Percentiles rank a stretch among this genome's conserved stretches.
Conservation (phyloP, 805 yeast genomes). For the Pichia manshurica region DNA sequence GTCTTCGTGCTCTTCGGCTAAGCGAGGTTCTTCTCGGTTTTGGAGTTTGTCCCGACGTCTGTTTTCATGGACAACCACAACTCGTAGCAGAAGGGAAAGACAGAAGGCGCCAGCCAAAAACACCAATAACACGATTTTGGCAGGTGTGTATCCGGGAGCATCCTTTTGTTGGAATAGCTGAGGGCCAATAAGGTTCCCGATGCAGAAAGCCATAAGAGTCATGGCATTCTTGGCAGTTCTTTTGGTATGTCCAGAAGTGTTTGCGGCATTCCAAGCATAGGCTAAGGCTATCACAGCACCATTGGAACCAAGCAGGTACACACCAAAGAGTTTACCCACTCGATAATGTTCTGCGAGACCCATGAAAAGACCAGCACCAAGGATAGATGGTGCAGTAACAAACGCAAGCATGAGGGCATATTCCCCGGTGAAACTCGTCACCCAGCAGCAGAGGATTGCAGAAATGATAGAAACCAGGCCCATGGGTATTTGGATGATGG, state of each 20-base stretch:
- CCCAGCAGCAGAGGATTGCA: slow-evolving; percentile 14
- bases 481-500: slow-evolving; percentile 29
- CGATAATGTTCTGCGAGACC: slow-evolving; percentile 23
- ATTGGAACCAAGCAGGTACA: slow-evolving; percentile 26
- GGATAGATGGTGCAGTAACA: slow-evolving; percentile 14
- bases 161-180: slow-evolving; percentile 45
- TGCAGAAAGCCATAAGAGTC: slow-evolving; percentile 39
- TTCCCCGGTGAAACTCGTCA: slow-evolving; percentile 40
- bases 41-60: slow-evolving; percentile 5
- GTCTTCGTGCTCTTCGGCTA: not conserved
- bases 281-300: slow-evolving; percentile 19
- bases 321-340: slow-evolving; percentile 28
- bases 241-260: slow-evolving; percentile 47
- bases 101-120: slow-evolving; percentile 2
- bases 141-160: slow-evolving; percentile 40
- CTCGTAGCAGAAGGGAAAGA: slow-evolving; percentile 3
- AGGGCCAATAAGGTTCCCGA: slow-evolving; percentile 47
- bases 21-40: too few species aligned
- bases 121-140: slow-evolving; percentile 35
- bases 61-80: slow-evolving; percentile 4
- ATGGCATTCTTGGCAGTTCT: slow-evolving; percentile 40
- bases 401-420: slow-evolving; percentile 14
- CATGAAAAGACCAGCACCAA: slow-evolving; percentile 24
- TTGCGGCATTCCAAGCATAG: slow-evolving; percentile 29
- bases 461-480: slow-evolving; percentile 30